A percentile compares a stretch with the other conserved stretches of the same genome.
phyloP scores from a whole-genome alignment of 2,329 filamentous ascomycete species.

The Fusarium circinatum region DNA sequence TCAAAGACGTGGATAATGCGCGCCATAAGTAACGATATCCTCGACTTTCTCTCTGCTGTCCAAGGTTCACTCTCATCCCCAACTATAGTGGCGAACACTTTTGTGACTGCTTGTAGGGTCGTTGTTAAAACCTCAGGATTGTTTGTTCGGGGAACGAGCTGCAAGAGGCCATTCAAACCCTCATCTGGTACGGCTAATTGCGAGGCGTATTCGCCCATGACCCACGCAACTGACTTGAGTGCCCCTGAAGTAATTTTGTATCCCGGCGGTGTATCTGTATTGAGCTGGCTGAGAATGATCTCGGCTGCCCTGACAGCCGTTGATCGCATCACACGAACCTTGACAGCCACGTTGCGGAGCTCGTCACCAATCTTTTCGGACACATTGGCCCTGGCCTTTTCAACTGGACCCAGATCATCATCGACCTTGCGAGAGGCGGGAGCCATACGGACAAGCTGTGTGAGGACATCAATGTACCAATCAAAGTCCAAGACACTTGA shows the following conservation, averaged over 20 bases:
- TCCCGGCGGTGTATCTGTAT: slow-evolving; percentile 61
- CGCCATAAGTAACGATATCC: slow-evolving; percentile 80
- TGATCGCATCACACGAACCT: slow-evolving; percentile 83
- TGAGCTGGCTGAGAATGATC: slow-evolving; percentile 72
- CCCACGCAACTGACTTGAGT: slow-evolving; percentile 81
- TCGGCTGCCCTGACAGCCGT: slow-evolving; percentile 88
- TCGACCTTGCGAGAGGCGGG: slow-evolving; percentile 59
- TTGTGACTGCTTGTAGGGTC: slow-evolving; percentile 85
- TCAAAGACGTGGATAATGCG: slow-evolving; percentile 86
- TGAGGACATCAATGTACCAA: slow-evolving; percentile 94
- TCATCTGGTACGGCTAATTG: slow-evolving; percentile 76
- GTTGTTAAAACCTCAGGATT: slow-evolving; percentile 76
- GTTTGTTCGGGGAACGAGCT: slow-evolving; percentile 67
- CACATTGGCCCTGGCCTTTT: slow-evolving; percentile 56
- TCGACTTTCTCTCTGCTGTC: slow-evolving; percentile 78
- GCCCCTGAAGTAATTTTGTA: slow-evolving; percentile 71
- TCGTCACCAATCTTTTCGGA: slow-evolving; percentile 83
- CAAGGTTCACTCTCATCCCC: slow-evolving; percentile 73
- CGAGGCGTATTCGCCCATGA: slow-evolving; percentile 88
- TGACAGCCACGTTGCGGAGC: slow-evolving; percentile 88
- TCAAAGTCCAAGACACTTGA: slow-evolving; percentile 89
- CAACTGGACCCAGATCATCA: slow-evolving; percentile 48
- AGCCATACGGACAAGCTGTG: slow-evolving; percentile 81
- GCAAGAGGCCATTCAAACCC: slow-evolving; percentile 78
- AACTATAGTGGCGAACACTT: slow-evolving; percentile 81